Base-by-base conservation (phyloP, 2,329 filamentous ascomycete species). In the Microdochium paspali region DNA sequence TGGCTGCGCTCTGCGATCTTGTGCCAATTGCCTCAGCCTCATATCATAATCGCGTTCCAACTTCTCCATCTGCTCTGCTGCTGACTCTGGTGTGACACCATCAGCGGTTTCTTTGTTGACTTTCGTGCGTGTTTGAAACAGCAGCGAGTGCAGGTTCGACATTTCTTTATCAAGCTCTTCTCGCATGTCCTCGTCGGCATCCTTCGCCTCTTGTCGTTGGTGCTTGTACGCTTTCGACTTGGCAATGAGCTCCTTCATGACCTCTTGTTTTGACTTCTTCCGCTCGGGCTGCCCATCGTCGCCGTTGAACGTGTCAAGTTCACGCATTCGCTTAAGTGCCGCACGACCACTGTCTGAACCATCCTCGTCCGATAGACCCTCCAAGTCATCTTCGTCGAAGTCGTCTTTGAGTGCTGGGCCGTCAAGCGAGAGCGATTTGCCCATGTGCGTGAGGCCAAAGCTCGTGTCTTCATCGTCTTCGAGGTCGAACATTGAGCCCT, bases 141-240 rank as follows among this genome's bases (percentile, higher is more conserved):
- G 70, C 35, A 95, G 76, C 46, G 76, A 73, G 53, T 90, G 84
- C 13, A 98, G 78, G 53, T 86, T 82, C 12, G 79, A 76, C 51
- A 97, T 74, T 35, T 89, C 87, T 62, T 90, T 84, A 64, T 98
- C 90, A 15, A 98, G 73, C 62, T 90, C 82, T 49, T 84, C 83
- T 50, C 90, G 79, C 47, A 96, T 66, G 54, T 95, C 91, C 45
- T 94, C 89, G 56, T 98, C 93, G 45, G 93, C 89, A 51, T 97
- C 93, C 61, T 95, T 96, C 24, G 82, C 81, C 50, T 88, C 84
- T 66, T 98, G 93, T 35, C 93, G 82, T 68, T 97, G 90, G 61
- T 91, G 90, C 68, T 95, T 97, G 76, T 96, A 79, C 52, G 87
- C 75, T 63, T 98, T 98, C 1, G 91, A 97, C 67, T 98, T 98